Conservation (phyloP, 2,329 filamentous ascomycete genomes). For the Ascochyta clinopodiicola region DNA sequence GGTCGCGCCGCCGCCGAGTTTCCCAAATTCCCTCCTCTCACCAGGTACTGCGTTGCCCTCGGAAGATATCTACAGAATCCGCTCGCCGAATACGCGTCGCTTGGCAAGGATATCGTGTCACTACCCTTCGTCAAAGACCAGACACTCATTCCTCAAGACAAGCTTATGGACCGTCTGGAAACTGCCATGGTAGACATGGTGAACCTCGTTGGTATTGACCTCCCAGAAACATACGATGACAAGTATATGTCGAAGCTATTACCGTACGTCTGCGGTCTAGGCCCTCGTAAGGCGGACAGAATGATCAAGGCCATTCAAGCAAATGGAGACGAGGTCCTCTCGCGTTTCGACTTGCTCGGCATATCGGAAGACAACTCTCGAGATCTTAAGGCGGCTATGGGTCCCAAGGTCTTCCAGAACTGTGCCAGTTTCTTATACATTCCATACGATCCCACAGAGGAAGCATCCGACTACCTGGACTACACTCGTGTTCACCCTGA, state of each 20-base stretch:
- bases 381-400: constrained; percentile 62
- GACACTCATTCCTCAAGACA: constrained; percentile 84
- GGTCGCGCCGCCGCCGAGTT: constrained; percentile 79
- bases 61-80: constrained; percentile 94
- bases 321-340: constrained; percentile 85
- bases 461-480: constrained; percentile 88
- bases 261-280: constrained; percentile 88
- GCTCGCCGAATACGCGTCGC: constrained; percentile 92
- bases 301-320: constrained; percentile 88
- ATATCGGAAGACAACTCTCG: constrained; percentile 74
- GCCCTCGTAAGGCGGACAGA: constrained; percentile 86
- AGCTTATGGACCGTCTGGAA: constrained; percentile 84
- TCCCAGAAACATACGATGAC: constrained; percentile 88
- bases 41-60: constrained; percentile 87
- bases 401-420: constrained; percentile 92
- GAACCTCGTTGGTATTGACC: constrained; percentile 92
- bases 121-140: constrained; percentile 90
- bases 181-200: constrained; percentile 99
- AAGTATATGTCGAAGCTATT: constrained; percentile 84
- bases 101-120: constrained; percentile 86
- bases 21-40: constrained; percentile 77
- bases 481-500: constrained; percentile 97
- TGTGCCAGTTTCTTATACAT: constrained; percentile 95
- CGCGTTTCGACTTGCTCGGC: constrained; percentile 85
- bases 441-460: constrained; percentile 81